Conservation (phyloP, 805 yeast genomes). For the Pichia paraexigua region DNA sequence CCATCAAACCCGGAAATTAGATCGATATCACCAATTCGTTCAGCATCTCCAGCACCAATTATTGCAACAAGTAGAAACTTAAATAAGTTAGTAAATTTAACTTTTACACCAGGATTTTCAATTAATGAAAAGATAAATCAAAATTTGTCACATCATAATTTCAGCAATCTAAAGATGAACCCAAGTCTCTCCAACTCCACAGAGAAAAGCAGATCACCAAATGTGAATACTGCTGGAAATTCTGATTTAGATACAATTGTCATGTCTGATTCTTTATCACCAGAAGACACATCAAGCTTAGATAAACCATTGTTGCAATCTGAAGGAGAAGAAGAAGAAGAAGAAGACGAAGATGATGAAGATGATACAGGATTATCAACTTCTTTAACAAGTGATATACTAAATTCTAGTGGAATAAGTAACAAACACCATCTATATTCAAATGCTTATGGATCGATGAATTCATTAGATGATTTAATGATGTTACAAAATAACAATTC, state of each 20-base stretch:
- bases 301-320: neutral
- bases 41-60: slow-evolving; percentile 11
- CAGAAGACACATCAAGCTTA: neutral
- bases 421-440: neutral
- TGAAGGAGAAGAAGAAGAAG: neutral
- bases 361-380: neutral
- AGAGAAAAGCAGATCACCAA: neutral
- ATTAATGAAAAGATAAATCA: neutral
- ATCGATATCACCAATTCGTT: slow-evolving; percentile 16
- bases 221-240: too few relatives aligned
- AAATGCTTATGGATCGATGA: neutral
- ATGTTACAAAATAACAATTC: slow-evolving; percentile 1
- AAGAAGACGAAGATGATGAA: neutral
- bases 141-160: neutral
- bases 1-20: slow-evolving; percentile 9
- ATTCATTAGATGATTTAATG: slow-evolving; percentile 2
- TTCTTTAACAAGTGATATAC: neutral
- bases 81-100: slow-evolving; percentile 16
- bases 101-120: slow-evolving; percentile 17
- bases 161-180: neutral
- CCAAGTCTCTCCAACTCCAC: neutral
- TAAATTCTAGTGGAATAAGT: neutral
- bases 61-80: slow-evolving; percentile 3
- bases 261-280: neutral
- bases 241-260: neutral